A percentile compares a stretch with the other conserved stretches of the same genome.
Conservation (phyloP, 352 stramenopile genomes). For the Phytophthora pini region DNA sequence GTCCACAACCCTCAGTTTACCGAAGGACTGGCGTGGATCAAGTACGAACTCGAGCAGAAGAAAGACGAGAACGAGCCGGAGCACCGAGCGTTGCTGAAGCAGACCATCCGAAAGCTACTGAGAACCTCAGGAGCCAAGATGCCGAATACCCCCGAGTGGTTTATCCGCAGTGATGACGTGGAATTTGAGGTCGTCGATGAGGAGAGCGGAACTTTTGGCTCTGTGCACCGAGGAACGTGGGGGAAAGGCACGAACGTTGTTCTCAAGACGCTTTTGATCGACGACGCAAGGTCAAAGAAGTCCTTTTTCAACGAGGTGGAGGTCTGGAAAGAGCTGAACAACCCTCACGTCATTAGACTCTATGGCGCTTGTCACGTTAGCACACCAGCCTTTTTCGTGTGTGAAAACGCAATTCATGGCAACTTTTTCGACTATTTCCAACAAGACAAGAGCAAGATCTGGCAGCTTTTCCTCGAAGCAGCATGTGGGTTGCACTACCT, state of each 20-base stretch:
- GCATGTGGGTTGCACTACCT: slow-evolving; percentile 62
- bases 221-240: slow-evolving; percentile 16
- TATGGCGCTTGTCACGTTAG: slow-evolving; percentile 44
- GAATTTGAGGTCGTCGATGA: slow-evolving; percentile 5
- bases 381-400: slow-evolving; percentile 28
- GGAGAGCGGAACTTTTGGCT: slow-evolving; percentile 16
- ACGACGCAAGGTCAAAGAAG: slow-evolving; percentile 5
- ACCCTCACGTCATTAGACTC: slow-evolving; percentile 37
- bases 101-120: too few relatives aligned
- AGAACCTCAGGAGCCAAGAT: not conserved
- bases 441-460: slow-evolving; percentile 18
- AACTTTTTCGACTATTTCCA: slow-evolving; percentile 35
- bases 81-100: too few relatives aligned
- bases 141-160: slow-evolving; percentile 16
- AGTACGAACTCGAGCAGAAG: too few relatives aligned
- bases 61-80: too few relatives aligned
- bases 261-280: slow-evolving; percentile 36
- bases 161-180: slow-evolving; percentile 23
- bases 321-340: slow-evolving; percentile 37
- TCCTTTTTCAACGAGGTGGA: slow-evolving; percentile 34
- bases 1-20: too few relatives aligned
- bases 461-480: slow-evolving; percentile 32
- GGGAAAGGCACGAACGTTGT: slow-evolving; percentile 22
- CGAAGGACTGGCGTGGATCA: too few relatives aligned
- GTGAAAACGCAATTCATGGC: slow-evolving; percentile 25